Evolutionary conservation across 75 land plant species (phyloP), one percentile per base, ranked within the genome.

Genomic region (Sequoiadendron giganteum): DNA sequence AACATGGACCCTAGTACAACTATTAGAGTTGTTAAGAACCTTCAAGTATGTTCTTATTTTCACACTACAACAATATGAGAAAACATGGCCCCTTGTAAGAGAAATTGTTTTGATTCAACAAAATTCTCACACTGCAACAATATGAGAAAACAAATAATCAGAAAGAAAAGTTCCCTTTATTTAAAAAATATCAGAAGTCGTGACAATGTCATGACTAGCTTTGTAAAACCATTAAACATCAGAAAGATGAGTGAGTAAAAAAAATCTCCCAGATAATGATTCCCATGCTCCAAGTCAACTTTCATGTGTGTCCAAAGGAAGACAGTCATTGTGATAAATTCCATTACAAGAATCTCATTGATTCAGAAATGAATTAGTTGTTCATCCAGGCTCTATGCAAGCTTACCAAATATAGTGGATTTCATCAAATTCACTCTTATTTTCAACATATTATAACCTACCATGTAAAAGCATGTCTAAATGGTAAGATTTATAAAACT

Each of bases 291-390:
- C 10, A 89, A n/a, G 82, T 91, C 90, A 36, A 92, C 87, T 5
- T 85, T 78, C 95, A 94, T 88, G 18, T 56, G 88, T 85, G 97
- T 96, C 6, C 97, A 88, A 48, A 96, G n/a, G 87, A 94, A 96
- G 8, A 92, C 88, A 10, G 97, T 93, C 94, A 92, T 93, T 14
- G 93, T 78, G 30, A 91, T 87, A 70, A 89, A 49, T 81, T 89
- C 93, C 34, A 88, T 25, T 70, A 91, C 61, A 25, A 86, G 2
- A 70, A 92, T 88, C 95, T 94, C 10, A 19, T 86, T 39, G 43
- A 52, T 52, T 14, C 15, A 70, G 85, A 13, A 34, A 34, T 40
- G 32, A 9, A 36, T 86, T 39, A 43, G 10, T 19, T 42, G 18
- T 3, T 16, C 42, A 30, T 10, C 21, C 10, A 80, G 83, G 2